Evolutionary conservation across 2,329 filamentous ascomycete species (phyloP), one percentile per base, ranked within the genome.

Genomic region (Ambrosiella beaveri): DNA sequence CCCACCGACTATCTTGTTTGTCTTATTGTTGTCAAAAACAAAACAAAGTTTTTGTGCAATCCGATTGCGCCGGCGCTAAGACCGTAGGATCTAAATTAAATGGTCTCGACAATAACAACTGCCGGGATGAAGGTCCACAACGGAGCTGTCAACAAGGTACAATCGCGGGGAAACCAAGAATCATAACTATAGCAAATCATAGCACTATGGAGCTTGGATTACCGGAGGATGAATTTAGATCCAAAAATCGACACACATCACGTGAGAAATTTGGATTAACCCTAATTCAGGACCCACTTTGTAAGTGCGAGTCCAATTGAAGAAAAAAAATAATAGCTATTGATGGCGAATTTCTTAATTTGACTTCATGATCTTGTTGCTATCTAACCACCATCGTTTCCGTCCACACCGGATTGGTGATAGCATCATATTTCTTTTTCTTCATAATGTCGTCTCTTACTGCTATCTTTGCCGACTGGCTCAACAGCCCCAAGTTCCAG

Each of bases 401-500:
- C 19, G 17, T 3, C 19, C 35, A 47, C 44, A 47, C 44, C 6
- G n/a, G n/a, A 47, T 17, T 15, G 11, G 13, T 47, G 11, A 13
- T 15, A 47, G 7, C 17, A 47, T 17, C 9, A 13, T 13, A 17
- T 37, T 9, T 51, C 47, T 27, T 51, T 36, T 35, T n/a, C 27
- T 7, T 19, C 3, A 41, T 19, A 40, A 54, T 60, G 56, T 51
- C 49, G 11, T 60, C 58, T 61, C 57, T 60, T 60, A 55, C 57
- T 57, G 27, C 15, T 27, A 60, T 56, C 27, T 56, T 60, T 13
- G 39, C 59, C 3, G 59, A 60, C 36, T 60, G 59, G 59, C 59
- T 60, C 12, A 52, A 65, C 44, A 75, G 70, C 64, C 70, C 74
- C 39, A 73, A 73, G 35, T 66, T 76, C 47, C 86, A 89, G 67